Base-by-base conservation (phyloP, 768 basidiomycete species). In the Coprinellus aureogranulatus region DNA sequence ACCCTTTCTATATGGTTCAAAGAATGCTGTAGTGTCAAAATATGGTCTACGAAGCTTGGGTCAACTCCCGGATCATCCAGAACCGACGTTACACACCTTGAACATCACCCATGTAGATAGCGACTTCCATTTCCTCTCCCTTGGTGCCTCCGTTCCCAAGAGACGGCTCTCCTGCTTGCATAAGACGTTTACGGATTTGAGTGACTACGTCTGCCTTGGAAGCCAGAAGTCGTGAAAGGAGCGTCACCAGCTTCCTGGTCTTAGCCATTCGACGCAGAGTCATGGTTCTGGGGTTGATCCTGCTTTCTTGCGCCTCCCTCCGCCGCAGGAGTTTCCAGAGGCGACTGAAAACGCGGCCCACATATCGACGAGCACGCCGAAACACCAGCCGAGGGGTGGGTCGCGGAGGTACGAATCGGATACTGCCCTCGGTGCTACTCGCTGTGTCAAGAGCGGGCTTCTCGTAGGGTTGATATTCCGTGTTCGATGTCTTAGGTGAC, bases 41-140 rank as follows among this genome's bases (percentile, higher is more conserved):
- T 93, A 68, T 98, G 95, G 71, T 98, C 94, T 94, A 55, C 28
- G 42, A 53, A 48, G 2, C 20, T 57, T 62, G 39, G 62, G 10
- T 45, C 37, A 57, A 27, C 6, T 23, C 12, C 40, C 31, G 25
- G 18, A 23, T n/a, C n/a, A 3, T 26, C n/a, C 18, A 40, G 8
- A 53, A 11, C 46, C 2, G 12, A 27, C 0, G 57, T 42, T 23
- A 63, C 77, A 47, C 61, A 93, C 94, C 94, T 77, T 94, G 91
- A 1, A 98, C 82, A 69, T 98, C 94, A 23, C 91, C 92, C 74
- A 95, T 83, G 67, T 96, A 93, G 2, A 94, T 89, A 11, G 84
- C 87, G 23, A 96, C 83, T 61, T 92, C 91, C 22, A 79, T 70
- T 52, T 85, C 82, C 16, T 85, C 81, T 3, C 77, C 77, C 51